Evolutionary conservation across 306 rosid genomes (phyloP), one percentile per base, ranked within the genome.

Genomic region (Vicia faba): DNA sequence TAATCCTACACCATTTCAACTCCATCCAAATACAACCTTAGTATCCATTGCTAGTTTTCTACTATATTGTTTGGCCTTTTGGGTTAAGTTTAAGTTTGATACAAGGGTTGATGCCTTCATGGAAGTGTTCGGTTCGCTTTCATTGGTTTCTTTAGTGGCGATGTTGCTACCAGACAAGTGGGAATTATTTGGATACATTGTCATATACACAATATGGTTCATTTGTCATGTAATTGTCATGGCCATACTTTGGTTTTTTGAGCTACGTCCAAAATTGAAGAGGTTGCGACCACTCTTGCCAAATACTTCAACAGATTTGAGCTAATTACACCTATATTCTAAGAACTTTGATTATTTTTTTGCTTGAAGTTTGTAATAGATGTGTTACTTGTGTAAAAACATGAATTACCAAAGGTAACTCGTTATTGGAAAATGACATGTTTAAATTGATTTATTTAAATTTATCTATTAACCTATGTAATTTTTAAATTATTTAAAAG

Each of bases 51-150:
- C 53, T 23, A 62, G 53, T 35, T 62, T 62, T 62, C 13, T 62
- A 20, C 2, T 39, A 8, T 62, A 62, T 62, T 62, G 38, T 29
- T 20, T 62, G 3, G 51, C 36, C 16, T 61, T 61, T 19, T 61
- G 66, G 66, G 5, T 12, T 11, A 39, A 19, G 48, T 4, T 66
- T 11, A 49, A 19, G 20, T 66, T 50, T 19, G 35, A 6, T 5
- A 18, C 1, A 4, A 2, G 25, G 35, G 15, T 59, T 33, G 67
- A 33, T 12, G 57, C 11, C 14, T 3, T 69, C 2, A 43, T 57
- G 74, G 57, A 69, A 20, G 14, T 57, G 2, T 56, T 69, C 28
- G 57, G 10, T 16, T 57, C 74, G 0, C 74, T 69, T 16, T 69
- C 66, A 1, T 28, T 69, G 56, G 0, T 43, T 69, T 69, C 57